Evolutionary conservation across 2,329 filamentous ascomycete species (phyloP).

Genomic region (Neonectria coccinea): DNA sequence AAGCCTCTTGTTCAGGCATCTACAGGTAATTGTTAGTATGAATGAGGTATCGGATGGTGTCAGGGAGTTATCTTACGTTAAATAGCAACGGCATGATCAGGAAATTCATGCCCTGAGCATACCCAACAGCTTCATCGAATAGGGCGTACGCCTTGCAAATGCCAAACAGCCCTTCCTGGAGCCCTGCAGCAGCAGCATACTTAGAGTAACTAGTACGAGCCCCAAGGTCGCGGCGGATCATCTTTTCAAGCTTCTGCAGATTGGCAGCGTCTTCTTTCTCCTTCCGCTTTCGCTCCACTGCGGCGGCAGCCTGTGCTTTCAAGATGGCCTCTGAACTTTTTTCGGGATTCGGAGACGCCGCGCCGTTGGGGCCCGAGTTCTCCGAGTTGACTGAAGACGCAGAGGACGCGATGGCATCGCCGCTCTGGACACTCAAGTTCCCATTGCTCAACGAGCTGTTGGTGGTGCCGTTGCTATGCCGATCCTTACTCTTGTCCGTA

Average conservation of each 20-base stretch:
- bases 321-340: conserved; percentile 72
- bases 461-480: conserved; percentile 66
- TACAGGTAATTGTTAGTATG: conserved; percentile 48
- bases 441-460: conserved; percentile 65
- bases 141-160: conserved; percentile 98
- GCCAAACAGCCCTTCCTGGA: conserved; percentile 94
- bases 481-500: conserved; percentile 81
- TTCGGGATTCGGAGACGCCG: conserved; percentile 68
- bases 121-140: conserved; percentile 93
- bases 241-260: conserved; percentile 87
- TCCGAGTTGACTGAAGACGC: conserved; percentile 88
- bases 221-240: conserved; percentile 90
- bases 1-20: conserved; percentile 98
- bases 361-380: conserved; percentile 71
- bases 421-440: conserved; percentile 68
- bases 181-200: conserved; percentile 88
- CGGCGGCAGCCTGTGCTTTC: conserved; percentile 72
- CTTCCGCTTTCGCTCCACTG: conserved; percentile 79
- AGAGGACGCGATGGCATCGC: conserved; percentile 77
- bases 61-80: conserved; percentile 72
- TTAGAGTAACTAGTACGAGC: conserved; percentile 96
- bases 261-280: conserved; percentile 80
- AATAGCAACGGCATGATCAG: conserved; percentile 96
- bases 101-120: conserved; percentile 99
- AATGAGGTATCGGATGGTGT: too few relatives aligned